Base-by-base conservation (phyloP, 805 yeast species). In the Saccharomyces eubayanus region DNA sequence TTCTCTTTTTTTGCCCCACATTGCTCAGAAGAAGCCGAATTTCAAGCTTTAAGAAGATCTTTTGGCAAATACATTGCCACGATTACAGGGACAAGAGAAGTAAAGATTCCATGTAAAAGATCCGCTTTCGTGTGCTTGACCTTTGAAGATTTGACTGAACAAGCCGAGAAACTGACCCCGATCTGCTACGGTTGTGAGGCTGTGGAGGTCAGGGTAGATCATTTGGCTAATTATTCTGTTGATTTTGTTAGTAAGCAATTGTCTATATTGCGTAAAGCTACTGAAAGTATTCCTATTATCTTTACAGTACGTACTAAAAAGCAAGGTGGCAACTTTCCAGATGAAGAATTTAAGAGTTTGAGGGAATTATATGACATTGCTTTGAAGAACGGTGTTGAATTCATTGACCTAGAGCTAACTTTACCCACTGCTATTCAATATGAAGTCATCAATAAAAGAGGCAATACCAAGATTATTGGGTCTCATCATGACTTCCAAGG, bases 251-350 rank as follows among this genome's bases (percentile, higher is more conserved):
- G 85, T 53, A 82, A 81, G 56, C 96, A 90, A 67, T 72, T 89
- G 52, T 87, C 89, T 1, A 61, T 77, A 14, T 70, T 92, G 59
- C 82, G 97, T 66, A 77, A 78, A 65, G 76, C 77, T 49, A 76
- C 86, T 14, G 72, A 74, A 31, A 62, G 65, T n/a, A 71, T 89
- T 51, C 97, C 98, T 43, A 83, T 91, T 46, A 78, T 92, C 51
- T 88, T 81, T 72, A 89, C 96, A 1, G 73, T 90, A 2, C 81
- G 96, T 67, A 87, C 96, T 0, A 65, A 73, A 59, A 73, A 83
- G 3, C 96, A 90, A 71, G 97, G 97, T 49, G 97, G 97, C 27
- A 67, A 74, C 46, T 87, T 89, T 72, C 86, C 87, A 1, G 89
- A 87, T 63, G 73, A 73, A 8, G 81, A 79, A 12, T 61, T 64